Percentiles rank a stretch among this genome's conserved stretches.
Conservation (phyloP, 2,329 filamentous ascomycete genomes). For the Colletotrichum coccodes region DNA sequence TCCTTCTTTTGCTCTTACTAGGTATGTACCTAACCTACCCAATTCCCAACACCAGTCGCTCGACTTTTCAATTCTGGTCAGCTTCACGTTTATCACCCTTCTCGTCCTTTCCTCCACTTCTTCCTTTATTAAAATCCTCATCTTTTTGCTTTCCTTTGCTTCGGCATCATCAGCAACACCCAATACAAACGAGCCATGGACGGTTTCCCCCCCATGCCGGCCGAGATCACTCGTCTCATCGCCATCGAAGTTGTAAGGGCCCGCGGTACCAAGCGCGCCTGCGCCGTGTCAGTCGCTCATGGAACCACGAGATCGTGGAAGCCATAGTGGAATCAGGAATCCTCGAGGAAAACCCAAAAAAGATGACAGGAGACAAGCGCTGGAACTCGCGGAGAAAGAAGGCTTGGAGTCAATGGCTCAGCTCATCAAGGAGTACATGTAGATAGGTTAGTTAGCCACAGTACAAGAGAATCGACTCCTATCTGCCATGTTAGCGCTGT, state of each 20-base stretch:
- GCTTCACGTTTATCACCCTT: neutral
- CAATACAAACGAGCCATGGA: neutral
- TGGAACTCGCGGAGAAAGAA: neutral
- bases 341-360: neutral
- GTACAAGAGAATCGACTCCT: neutral
- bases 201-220: neutral
- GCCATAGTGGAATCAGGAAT: conserved; percentile 7
- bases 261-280: neutral
- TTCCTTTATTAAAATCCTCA: neutral
- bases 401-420: neutral
- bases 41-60: neutral
- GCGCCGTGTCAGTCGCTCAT: neutral
- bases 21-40: no score
- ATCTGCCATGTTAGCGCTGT: neutral
- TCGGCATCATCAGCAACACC: neutral
- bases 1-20: neutral
- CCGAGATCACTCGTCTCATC: neutral
- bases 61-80: neutral
- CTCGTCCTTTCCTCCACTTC: neutral
- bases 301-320: conserved; percentile 1
- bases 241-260: neutral
- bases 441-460: neutral
- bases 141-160: neutral
- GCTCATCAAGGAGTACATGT: neutral
- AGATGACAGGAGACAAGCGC: neutral